Percentiles rank a stretch among this genome's conserved stretches.
phyloP scores from a whole-genome alignment of 2,329 filamentous ascomycete genomes.

The Beauveria pseudobassiana region DNA sequence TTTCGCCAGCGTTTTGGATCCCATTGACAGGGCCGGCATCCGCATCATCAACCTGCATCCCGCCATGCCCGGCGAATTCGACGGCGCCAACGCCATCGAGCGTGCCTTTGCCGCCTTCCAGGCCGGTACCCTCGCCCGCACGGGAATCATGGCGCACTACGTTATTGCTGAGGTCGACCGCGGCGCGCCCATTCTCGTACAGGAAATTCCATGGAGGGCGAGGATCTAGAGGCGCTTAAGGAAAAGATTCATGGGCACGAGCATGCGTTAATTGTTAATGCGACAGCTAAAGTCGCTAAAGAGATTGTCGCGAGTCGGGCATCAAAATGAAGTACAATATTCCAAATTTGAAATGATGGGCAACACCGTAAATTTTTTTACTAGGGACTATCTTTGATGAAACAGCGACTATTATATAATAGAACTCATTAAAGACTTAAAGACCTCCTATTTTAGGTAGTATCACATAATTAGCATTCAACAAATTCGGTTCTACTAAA shows the following conservation, averaged over 20 bases:
- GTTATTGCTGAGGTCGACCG: slow-evolving; percentile 75
- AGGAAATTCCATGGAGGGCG: slow-evolving; percentile 61
- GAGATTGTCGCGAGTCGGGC: slow-evolving; percentile 34
- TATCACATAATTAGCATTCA: no score
- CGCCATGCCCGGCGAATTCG: slow-evolving; percentile 49
- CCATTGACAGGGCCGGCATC: slow-evolving; percentile 53
- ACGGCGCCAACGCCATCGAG: slow-evolving; percentile 71
- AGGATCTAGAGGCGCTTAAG: slow-evolving; percentile 59
- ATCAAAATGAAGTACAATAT: no score
- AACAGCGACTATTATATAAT: no score
- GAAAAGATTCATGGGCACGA: slow-evolving; percentile 68
- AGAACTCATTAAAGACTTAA: no score
- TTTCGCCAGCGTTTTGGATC: slow-evolving; percentile 63
- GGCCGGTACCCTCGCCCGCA: slow-evolving; percentile 55
- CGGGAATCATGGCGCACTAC: slow-evolving; percentile 86
- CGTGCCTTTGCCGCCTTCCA: slow-evolving; percentile 68
- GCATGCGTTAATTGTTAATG: slow-evolving; percentile 72
- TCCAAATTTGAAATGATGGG: no score
- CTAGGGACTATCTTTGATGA: no score
- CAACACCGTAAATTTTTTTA: no score
- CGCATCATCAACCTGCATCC: slow-evolving; percentile 80
- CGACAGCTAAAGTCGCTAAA: slow-evolving; percentile 44
- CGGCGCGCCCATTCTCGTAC: slow-evolving; percentile 63
- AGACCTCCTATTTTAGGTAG: no score
- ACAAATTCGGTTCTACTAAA: no score